A percentile compares a stretch with the other conserved stretches of the same genome.
These are phyloP conservation scores for Wilcoxina mikolae DNA, from an alignment of 495 filamentous ascomycete genomes.

Conservation along the genomic window DNA sequence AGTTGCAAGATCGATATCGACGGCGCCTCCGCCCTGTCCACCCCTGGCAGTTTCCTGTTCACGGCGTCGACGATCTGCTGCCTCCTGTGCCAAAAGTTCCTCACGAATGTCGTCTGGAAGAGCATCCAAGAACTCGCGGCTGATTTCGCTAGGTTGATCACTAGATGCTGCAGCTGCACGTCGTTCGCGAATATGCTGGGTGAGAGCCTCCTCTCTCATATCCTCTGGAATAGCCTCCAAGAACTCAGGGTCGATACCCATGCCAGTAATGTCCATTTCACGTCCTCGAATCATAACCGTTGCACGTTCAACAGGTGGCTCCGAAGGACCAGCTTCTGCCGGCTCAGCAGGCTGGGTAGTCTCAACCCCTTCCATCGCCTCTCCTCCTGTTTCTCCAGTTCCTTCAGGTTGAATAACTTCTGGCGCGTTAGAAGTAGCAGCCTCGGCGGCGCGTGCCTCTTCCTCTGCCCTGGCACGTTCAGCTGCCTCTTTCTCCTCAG, in stretches of 20 bases:
- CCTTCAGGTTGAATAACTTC: conserved; percentile 37
- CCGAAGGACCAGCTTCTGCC: conserved; percentile 36
- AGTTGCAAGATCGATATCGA: conserved; percentile 85
- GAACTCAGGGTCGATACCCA: conserved; percentile 89
- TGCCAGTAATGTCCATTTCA: conserved; percentile 75
- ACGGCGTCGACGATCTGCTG: conserved; percentile 71
- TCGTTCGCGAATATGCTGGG: conserved; percentile 67
- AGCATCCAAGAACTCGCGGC: conserved; percentile 86
- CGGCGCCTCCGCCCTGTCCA: conserved; percentile 44
- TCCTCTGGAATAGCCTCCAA: conserved; percentile 89
- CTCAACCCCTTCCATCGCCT: conserved; percentile 77
- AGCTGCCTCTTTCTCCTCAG: conserved; percentile 41
- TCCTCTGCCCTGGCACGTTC: conserved; percentile 33
- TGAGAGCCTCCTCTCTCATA: conserved; percentile 85
- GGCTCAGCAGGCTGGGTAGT: conserved; percentile 33
- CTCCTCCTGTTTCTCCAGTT: conserved; percentile 27
- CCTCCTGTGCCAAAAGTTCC: conserved; percentile 80
- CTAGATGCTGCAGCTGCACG: conserved; percentile 57
- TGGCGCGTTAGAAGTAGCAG: conserved; percentile 32
- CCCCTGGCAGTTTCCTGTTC: conserved; percentile 64
- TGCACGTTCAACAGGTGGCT: conserved; percentile 43
- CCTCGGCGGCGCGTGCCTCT: conserved; percentile 15
- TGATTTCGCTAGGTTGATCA: conserved; percentile 73
- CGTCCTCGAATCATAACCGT: conserved; percentile 69
- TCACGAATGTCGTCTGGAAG: conserved; percentile 77